phyloP scores from a whole-genome alignment of 805 yeast species.

The Candida pseudoglaebosa region DNA sequence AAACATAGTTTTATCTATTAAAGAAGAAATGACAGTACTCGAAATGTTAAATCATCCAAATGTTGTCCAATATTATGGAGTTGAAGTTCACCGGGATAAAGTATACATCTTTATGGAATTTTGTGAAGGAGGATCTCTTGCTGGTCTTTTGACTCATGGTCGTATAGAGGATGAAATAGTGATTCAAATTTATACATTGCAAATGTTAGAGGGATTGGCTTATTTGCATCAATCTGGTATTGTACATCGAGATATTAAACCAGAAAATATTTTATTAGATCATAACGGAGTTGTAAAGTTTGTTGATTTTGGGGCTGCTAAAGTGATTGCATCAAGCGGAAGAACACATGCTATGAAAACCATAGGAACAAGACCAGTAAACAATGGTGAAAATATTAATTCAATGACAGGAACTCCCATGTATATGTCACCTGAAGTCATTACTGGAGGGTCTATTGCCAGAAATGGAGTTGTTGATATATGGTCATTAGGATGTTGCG shows the following conservation, averaged over 20 bases:
- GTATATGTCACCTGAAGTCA: conserved; percentile 98
- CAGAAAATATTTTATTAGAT: conserved; percentile 86
- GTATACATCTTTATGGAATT: conserved; percentile 96
- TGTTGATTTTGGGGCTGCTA: conserved; percentile 98
- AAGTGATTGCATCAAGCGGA: conserved; percentile 69
- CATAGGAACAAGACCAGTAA: not conserved
- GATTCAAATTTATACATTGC: conserved; percentile 83
- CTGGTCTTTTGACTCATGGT: conserved; percentile 82
- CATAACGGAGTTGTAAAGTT: conserved; percentile 90
- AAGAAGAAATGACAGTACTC: conserved; percentile 93
- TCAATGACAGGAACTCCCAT: conserved; percentile 91
- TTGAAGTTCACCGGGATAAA: conserved; percentile 92
- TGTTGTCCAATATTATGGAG: conserved; percentile 94
- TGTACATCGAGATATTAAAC: conserved; percentile 96
- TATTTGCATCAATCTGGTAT: conserved; percentile 92
- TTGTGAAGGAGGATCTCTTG: conserved; percentile 93
- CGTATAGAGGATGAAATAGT: conserved; percentile 93
- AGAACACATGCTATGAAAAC: conserved; percentile 23
- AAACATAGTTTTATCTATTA: conserved; percentile 80
- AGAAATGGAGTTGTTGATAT: conserved; percentile 72
- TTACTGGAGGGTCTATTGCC: conserved; percentile 67
- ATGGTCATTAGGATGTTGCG: conserved; percentile 97
- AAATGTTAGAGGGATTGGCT: conserved; percentile 92
- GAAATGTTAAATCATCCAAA: conserved; percentile 96
- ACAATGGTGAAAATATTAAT: conserved; percentile 28